Conservation (phyloP, 2,329 filamentous ascomycete species). For the Acrocalymma vagum region DNA sequence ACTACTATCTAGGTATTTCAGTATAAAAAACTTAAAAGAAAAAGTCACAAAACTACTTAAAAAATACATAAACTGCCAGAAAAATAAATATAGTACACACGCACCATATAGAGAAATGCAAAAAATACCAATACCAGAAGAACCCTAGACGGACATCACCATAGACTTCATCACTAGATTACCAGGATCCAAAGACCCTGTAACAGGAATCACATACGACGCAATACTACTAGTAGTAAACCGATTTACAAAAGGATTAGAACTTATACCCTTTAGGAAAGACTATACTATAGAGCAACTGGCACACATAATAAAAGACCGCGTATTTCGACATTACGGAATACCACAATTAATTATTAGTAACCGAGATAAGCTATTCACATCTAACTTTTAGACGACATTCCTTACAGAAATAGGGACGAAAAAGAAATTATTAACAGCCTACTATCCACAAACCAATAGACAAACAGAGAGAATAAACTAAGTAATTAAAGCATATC, state of each 20-base stretch:
- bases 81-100: conserved; percentile 12
- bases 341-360: conserved; percentile 11
- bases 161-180: conserved; percentile 12
- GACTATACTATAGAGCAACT: too few relatives aligned
- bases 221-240: conserved; percentile 7
- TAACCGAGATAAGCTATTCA: conserved; percentile 11
- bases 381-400: background rate
- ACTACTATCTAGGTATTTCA: conserved; percentile 5
- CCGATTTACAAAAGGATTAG: background rate
- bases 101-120: conserved; percentile 12
- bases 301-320: too few relatives aligned
- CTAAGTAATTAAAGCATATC: conserved; percentile 3
- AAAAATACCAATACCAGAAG: conserved; percentile 5
- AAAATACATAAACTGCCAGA: conserved; percentile 8
- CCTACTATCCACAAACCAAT: conserved; percentile 13
- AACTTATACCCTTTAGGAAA: conserved; percentile 4
- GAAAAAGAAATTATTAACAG: conserved; percentile 7
- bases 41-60: conserved; percentile 6
- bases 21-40: conserved; percentile 6
- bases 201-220: conserved; percentile 1
- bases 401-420: background rate
- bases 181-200: conserved; percentile 2
- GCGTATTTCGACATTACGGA: too few relatives aligned
- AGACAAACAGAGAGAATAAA: conserved; percentile 8
- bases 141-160: conserved; percentile 12